Percentiles rank a stretch among this genome's conserved stretches.
Conservation (phyloP, 306 rosid genomes). For the Inga oerstediana region DNA sequence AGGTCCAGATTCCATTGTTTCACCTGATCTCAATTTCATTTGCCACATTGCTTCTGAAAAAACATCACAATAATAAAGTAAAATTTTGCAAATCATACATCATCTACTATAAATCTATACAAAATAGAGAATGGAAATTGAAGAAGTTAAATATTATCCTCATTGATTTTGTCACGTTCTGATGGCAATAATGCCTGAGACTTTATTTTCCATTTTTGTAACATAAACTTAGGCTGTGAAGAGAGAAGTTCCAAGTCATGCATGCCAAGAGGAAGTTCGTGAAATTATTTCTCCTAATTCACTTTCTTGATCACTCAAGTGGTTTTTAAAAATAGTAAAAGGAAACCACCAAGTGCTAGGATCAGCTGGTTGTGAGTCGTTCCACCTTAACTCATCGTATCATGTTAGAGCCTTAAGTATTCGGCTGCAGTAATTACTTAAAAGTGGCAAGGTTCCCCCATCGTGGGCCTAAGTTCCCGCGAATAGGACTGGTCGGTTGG, state of each 20-base stretch:
- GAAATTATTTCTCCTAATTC: neutral
- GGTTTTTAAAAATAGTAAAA: neutral
- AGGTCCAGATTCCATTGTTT: constrained; percentile 83
- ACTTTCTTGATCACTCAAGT: neutral
- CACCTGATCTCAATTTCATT: constrained; percentile 86
- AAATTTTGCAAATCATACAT: constrained; percentile 22
- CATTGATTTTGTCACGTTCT: constrained; percentile 20
- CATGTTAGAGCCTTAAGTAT: too few species aligned
- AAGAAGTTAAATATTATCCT: neutral
- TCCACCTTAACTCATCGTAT: too few species aligned
- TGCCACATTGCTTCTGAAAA: constrained; percentile 93
- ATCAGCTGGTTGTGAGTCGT: too few species aligned
- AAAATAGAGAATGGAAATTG: neutral
- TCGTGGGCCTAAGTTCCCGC: too few species aligned
- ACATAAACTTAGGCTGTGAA: constrained; percentile 17
- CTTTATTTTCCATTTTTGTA: constrained; percentile 3
- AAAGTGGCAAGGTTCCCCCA: too few species aligned
- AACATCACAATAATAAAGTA: constrained; percentile 34
- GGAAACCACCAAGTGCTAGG: too few species aligned
- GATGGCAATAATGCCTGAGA: neutral
- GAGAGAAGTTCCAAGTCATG: constrained; percentile 23
- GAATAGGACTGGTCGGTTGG: too few species aligned
- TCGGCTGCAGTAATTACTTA: too few species aligned
- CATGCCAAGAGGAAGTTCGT: neutral
- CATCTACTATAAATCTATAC: neutral